Base-by-base conservation (phyloP, 306 rosid genomes). In the Notholithocarpus densiflorus region DNA sequence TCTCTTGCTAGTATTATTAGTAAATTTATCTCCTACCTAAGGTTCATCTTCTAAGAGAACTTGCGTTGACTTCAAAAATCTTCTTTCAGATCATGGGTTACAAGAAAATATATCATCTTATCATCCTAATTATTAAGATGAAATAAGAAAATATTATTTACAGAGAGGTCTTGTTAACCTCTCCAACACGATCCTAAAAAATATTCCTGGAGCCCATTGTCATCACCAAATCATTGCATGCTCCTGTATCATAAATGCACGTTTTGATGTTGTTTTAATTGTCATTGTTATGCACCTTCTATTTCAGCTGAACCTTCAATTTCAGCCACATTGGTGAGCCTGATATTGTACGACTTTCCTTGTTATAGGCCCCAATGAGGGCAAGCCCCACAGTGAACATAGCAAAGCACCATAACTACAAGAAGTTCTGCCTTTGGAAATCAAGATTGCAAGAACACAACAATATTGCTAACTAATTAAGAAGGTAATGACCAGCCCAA, bases 281-380 rank as follows among this genome's bases (percentile, higher is more conserved):
- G 1, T 48, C 11, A 1, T 69, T 0, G 21, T 79, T 51, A 2
- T 37, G 43, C 3, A 79, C 70, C 62, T 79, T 83, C 19, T 54
- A 19, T 13, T 77, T 71, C 37, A 32, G 37, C 37, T 5, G 6
- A 5, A 32, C 6, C 1, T 37, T 6, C 43, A 37, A 34, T 6
- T 34, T 37, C 5, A 83, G 40, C 87, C 84, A 83, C 15, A 51
- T 70, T 6, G 87, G 87, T 15, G 87, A 83, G 10, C 75, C 87
- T 13, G 56, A 64, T 10, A 83, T 77, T 26, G 75, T 26, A 1
- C 56, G 53, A 10, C 75, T 83, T 34, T 79, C 83, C 75, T 71
- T 70, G 6, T 32, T 71, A 40, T 79, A 74, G 0, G 81, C 71
- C 2, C 87, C 83, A 2, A 64, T 73, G 7, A 79, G 54, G 5